Percentiles rank a stretch among this genome's conserved stretches.
Conservation (phyloP, 192 early-diverging fungal species). For the Coemansia sp. region DNA sequence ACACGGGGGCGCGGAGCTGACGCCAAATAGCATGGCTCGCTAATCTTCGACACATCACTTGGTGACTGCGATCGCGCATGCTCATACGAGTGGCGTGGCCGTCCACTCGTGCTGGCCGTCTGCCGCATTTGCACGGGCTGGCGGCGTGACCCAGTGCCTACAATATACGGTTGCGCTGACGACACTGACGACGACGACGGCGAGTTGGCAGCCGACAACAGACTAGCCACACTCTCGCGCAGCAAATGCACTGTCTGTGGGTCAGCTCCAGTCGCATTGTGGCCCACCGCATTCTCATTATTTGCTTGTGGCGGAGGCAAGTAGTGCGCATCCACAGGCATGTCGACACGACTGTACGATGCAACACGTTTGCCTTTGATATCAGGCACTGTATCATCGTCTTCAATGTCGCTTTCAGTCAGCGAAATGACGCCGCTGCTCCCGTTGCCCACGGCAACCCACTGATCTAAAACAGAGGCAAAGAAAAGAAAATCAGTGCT, state of each 20-base stretch:
- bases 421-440: slow-evolving; percentile 54
- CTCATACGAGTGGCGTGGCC: not conserved
- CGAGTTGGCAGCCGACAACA: slow-evolving; percentile 34
- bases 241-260: slow-evolving; percentile 42
- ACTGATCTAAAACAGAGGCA: slow-evolving; percentile 41
- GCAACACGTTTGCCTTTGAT: not conserved
- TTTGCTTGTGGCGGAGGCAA: not conserved
- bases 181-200: slow-evolving; percentile 24
- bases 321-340: not conserved
- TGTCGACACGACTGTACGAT: not conserved
- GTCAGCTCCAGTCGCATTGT: slow-evolving; percentile 15
- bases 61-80: slow-evolving; percentile 29
- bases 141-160: slow-evolving; percentile 10
- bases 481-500: not conserved
- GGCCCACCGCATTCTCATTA: not conserved
- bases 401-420: slow-evolving; percentile 49
- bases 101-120: slow-evolving; percentile 3
- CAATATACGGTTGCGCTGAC: slow-evolving; percentile 26
- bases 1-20: slow-evolving; percentile 33
- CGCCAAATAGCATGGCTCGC: slow-evolving; percentile 48
- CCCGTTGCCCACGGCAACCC: slow-evolving; percentile 45
- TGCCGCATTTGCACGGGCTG: not conserved
- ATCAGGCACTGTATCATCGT: slow-evolving; percentile 12
- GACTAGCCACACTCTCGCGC: slow-evolving; percentile 46
- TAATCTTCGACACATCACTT: slow-evolving; percentile 44